Conservation (phyloP, 2,329 filamentous ascomycete species). For the Hypocrella siamensis region DNA sequence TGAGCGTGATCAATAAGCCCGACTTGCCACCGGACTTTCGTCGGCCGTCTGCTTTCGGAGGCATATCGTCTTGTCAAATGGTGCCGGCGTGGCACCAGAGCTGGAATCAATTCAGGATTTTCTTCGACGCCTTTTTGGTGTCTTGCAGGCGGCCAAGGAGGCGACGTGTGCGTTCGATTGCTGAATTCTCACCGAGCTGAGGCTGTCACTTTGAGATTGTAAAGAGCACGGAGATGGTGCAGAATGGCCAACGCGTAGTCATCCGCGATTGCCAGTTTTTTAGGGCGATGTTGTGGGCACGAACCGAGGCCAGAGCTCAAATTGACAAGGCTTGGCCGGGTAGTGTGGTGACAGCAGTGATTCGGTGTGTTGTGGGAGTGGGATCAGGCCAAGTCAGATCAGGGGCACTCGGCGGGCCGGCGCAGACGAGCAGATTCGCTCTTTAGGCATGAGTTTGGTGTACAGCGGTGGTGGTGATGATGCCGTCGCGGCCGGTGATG, state of each 20-base stretch:
- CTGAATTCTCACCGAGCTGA: no score
- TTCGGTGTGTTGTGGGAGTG: constrained; percentile 2
- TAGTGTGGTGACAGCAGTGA: constrained; percentile 8
- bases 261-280: no score
- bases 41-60: constrained; percentile 18
- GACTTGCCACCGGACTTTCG: constrained; percentile 22
- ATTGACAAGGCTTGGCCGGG: constrained; percentile 6
- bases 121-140: no score
- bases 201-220: no score
- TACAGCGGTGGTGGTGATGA: constrained; percentile 8
- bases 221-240: no score
- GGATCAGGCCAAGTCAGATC: constrained; percentile 11
- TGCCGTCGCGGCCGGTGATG: constrained; percentile 13
- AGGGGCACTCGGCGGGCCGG: constrained; percentile 13
- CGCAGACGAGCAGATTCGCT: constrained; percentile 9
- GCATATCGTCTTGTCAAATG: constrained; percentile 17
- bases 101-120: no score
- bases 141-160: no score
- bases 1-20: constrained; percentile 33
- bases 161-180: no score
- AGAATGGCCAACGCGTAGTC: no score
- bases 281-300: constrained; percentile 1
- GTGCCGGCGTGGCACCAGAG: no score
- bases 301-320: not conserved
- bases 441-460: constrained; percentile 1